Base-by-base conservation (phyloP, 2,329 filamentous ascomycete species). In the Cryphonectria radicalis region DNA sequence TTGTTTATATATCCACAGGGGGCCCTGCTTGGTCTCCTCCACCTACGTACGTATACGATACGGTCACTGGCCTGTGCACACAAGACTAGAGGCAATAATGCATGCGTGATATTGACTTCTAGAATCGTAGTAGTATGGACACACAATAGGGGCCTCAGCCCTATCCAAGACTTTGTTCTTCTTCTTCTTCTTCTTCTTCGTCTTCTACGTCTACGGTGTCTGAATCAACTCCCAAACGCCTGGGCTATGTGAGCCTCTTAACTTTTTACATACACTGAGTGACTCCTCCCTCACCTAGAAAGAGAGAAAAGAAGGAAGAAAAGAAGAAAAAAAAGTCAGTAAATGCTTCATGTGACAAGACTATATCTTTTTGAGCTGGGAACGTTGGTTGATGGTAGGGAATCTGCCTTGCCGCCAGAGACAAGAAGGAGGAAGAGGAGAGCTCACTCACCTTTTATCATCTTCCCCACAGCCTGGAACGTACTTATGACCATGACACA, bases 401-500 rank as follows among this genome's bases (percentile, higher is more conserved):
- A 59, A 59, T 37, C 37, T 32, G 14, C 25, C 55, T 32, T 32
- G 14, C 8, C n/a, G 7, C 10, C 22, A 62, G 35, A 35, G 60
- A 28, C 3, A 37, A 13, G 5, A 17, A 42, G 14, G 35, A 14
- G 3, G 35, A 40, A 10, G 8, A 57, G 43, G 22, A 46, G 17
- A 11, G 32, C 11, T 32, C 28, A 65, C 73, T 66, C 55, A 77
- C 77, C 78, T 69, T 50, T 76, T n/a, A 79, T 77, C 67, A 79
- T 78, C 73, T 78, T 78, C 25, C 70, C 74, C 28, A 77, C 67
- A 4, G 78, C 76, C 74, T 78, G 76, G 25, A 79, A 55, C 25
- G 78, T 74, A 59, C 77, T 79, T 59, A 79, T 78, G 7, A 70
- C 71, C 78, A 79, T 79, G 13, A 79, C 78, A 40, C 68, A 55